Evolutionary conservation across 768 basidiomycete species (phyloP).

Genomic region (Suillus americanus): DNA sequence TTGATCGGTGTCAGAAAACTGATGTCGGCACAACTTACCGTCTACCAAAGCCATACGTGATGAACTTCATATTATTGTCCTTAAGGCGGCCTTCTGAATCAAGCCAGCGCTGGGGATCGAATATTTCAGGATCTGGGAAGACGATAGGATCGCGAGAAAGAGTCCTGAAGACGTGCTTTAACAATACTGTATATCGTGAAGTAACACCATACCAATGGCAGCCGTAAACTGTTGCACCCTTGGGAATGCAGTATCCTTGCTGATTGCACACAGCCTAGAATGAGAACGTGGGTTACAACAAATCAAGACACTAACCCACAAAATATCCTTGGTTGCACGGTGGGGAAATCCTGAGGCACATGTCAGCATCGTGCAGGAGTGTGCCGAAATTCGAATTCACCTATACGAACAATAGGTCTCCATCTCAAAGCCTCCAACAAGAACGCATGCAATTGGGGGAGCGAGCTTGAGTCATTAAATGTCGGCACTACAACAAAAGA

Average conservation of each 20-base stretch:
- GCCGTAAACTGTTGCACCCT: too few relatives aligned
- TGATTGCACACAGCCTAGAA: too few relatives aligned
- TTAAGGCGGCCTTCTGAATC: slow-evolving; percentile 9
- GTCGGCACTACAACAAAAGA: not conserved
- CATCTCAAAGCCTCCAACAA: too few relatives aligned
- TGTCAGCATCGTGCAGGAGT: not conserved
- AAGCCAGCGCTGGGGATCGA: too few relatives aligned
- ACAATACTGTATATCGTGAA: too few relatives aligned
- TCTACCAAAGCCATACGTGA: slow-evolving; percentile 55
- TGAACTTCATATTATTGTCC: slow-evolving; percentile 43
- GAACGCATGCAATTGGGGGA: too few relatives aligned
- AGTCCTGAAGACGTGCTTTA: too few relatives aligned
- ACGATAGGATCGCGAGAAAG: too few relatives aligned
- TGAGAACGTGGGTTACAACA: not conserved
- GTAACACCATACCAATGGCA: too few relatives aligned
- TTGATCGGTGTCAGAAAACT: not conserved
- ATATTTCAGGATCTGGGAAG: too few relatives aligned
- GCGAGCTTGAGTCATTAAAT: slow-evolving; percentile 5
- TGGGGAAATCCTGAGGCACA: slow-evolving; percentile 49
- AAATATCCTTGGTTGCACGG: slow-evolving; percentile 58
- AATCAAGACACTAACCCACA: slow-evolving; percentile 41
- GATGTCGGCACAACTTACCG: slow-evolving; percentile 16
- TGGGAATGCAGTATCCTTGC: too few relatives aligned
- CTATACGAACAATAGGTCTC: too few relatives aligned
- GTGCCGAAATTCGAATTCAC: slow-evolving; percentile 19